These are phyloP conservation scores for Helichrysum umbraculigerum DNA, from an alignment of 129 eudicot genomes.

Conservation along the genomic window DNA sequence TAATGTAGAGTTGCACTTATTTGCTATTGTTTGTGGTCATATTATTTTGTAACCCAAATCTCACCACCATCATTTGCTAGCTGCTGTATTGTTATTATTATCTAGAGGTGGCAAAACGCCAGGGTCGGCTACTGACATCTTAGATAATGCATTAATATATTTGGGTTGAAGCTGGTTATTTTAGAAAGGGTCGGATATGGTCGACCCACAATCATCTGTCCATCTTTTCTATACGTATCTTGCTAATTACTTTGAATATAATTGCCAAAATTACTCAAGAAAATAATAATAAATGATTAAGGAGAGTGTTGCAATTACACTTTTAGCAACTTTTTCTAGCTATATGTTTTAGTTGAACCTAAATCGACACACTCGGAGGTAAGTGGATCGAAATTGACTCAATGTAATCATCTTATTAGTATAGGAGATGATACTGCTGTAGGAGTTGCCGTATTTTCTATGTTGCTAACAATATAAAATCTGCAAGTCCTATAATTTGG, in stretches of 20 bases:
- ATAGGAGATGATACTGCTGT: not conserved
- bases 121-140: not conserved
- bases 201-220: too few relatives aligned
- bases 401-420: not conserved
- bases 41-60: not conserved
- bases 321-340: too few relatives aligned
- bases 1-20: not conserved
- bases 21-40: not conserved
- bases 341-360: too few relatives aligned
- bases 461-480: too few relatives aligned
- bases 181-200: not conserved
- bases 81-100: not conserved
- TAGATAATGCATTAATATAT: not conserved
- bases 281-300: too few relatives aligned
- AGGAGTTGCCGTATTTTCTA: too few relatives aligned
- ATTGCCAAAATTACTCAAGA: too few relatives aligned
- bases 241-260: too few relatives aligned
- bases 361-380: too few relatives aligned
- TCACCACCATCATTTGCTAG: not conserved
- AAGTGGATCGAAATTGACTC: too few relatives aligned
- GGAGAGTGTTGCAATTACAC: too few relatives aligned
- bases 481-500: not conserved
- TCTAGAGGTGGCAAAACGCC: not conserved
- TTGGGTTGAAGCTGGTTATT: not conserved
- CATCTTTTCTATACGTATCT: too few relatives aligned